Conservation (phyloP, 352 stramenopile species). For the Thraustotheca clavata region DNA sequence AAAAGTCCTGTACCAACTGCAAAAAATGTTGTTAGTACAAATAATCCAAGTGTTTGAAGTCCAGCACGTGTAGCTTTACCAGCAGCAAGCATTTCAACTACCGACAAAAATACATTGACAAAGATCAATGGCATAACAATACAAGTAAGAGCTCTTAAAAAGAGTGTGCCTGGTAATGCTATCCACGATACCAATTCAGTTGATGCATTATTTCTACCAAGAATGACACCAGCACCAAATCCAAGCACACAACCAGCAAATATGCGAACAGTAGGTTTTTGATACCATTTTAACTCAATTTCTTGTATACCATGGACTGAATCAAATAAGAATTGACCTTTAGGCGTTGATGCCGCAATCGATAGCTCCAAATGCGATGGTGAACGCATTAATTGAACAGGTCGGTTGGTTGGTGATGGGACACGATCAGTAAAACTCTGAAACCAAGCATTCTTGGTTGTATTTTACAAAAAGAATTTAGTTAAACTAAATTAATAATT, state of each 20-base stretch:
- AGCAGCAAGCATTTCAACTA: constrained; percentile 11
- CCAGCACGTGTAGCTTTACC: neutral
- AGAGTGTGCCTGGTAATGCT: constrained; percentile 9
- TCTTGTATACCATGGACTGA: too few species aligned
- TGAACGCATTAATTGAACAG: too few species aligned
- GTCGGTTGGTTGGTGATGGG: too few species aligned
- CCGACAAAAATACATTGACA: constrained; percentile 21
- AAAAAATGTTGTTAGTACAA: constrained; percentile 7
- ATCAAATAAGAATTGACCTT: too few species aligned
- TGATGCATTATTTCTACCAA: constrained; percentile 3
- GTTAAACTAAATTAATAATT: too few species aligned
- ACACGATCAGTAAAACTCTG: too few species aligned
- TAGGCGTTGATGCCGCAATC: too few species aligned
- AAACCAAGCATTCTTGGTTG: too few species aligned
- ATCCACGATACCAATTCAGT: constrained; percentile 14
- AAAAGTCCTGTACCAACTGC: neutral
- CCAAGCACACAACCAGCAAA: constrained; percentile 7
- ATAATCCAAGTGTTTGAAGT: constrained; percentile 1
- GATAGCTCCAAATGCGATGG: too few species aligned
- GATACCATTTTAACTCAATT: constrained; percentile 4
- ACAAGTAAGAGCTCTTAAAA: constrained; percentile 18
- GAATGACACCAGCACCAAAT: neutral
- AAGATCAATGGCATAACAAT: constrained; percentile 18
- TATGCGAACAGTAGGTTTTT: constrained; percentile 2
- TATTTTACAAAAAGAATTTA: too few species aligned